These are phyloP conservation scores for Sporothrix euskadiensis DNA, from an alignment of 2,329 filamentous ascomycete genomes.

Conservation along the genomic window DNA sequence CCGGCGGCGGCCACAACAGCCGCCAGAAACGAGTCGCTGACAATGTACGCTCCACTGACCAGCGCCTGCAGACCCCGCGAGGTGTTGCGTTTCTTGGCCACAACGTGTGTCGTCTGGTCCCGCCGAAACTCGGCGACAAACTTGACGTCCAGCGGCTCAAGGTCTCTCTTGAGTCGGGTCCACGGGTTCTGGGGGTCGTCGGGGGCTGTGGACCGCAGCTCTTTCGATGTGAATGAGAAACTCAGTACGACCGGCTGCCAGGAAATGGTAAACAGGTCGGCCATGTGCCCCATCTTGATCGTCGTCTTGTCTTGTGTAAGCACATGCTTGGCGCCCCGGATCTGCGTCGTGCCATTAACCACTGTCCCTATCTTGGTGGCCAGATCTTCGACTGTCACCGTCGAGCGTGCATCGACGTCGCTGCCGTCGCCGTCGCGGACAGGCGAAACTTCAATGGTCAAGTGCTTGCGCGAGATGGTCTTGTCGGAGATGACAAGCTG, in stretches of 20 bases:
- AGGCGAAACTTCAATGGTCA: conserved; percentile 70
- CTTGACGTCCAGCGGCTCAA: conserved; percentile 90
- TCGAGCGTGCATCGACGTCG: conserved; percentile 63
- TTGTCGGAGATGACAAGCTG: conserved; percentile 73
- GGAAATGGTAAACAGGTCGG: conserved; percentile 65
- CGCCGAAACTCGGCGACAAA: conserved; percentile 71
- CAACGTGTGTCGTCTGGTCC: conserved; percentile 77
- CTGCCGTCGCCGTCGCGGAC: conserved; percentile 67
- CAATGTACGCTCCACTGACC: conserved; percentile 76
- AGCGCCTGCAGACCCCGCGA: conserved; percentile 83
- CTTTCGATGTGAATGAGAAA: conserved; percentile 73
- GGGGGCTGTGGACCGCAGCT: conserved; percentile 54
- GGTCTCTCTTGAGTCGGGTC: conserved; percentile 58
- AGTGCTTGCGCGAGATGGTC: conserved; percentile 84
- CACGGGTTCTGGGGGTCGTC: conserved; percentile 54
- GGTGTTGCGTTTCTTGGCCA: conserved; percentile 87
- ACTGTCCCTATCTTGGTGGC: conserved; percentile 82
- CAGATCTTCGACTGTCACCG: conserved; percentile 72
- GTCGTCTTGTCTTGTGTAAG: conserved; percentile 61
- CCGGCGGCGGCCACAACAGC: conserved; percentile 59
- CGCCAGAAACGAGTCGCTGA: conserved; percentile 71
- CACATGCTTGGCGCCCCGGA: conserved; percentile 61
- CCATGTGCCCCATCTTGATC: conserved; percentile 71
- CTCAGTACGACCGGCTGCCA: conserved; percentile 83
- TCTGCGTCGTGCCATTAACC: conserved; percentile 68